Base-by-base conservation (phyloP, 352 stramenopile genomes). In the Phytophthora ramorum region DNA sequence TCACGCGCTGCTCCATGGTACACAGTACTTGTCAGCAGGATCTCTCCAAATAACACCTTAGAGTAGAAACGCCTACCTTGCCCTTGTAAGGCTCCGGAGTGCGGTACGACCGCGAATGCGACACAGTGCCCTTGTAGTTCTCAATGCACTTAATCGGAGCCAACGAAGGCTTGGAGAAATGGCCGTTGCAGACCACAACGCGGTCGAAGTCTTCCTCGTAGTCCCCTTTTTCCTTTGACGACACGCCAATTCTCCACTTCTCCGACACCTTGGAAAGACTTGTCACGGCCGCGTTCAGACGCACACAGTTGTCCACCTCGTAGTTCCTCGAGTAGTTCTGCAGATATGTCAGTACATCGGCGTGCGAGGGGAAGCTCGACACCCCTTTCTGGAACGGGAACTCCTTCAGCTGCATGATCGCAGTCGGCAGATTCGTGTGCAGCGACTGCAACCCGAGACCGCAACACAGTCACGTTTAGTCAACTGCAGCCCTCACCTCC, bases 131-230 rank as follows among this genome's bases (percentile, higher is more conserved):
- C 9, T 68, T 62, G 26, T 75, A 90, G 60, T 85, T 47, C 49
- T 93, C 81, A 17, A 84, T 67, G 14, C 86, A 83, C 14, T 74
- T 66, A 58, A 93, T 89, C 2, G 35, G 28, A 2, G 76, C 69
- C 17, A 75, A 73, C 12, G 76, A 81, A 6, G 84, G 84, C 51
- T 77, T 66, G 22, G 84, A 81, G 38, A 95, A 95, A 51, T 95
- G 86, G 26, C 86, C 86, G 45, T 93, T 93, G 72, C 84, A 93
- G 22, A 95, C 58, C 8, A 95, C 62, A 12, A 95, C 60, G 37
- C 90, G 88, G 78, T 95, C 86, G 12, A 95, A 78, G 0, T 62
- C 40, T 59, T 93, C 86, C n/a, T 73, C 77, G 62, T 94, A 92
- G 8, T 61, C 52, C 1, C 71, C 76, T 14, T 73, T 73, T 17